Evolutionary conservation across 352 stramenopile genomes (phyloP), one percentile per base, ranked within the genome.

Genomic region (Phytophthora aleatoria): DNA sequence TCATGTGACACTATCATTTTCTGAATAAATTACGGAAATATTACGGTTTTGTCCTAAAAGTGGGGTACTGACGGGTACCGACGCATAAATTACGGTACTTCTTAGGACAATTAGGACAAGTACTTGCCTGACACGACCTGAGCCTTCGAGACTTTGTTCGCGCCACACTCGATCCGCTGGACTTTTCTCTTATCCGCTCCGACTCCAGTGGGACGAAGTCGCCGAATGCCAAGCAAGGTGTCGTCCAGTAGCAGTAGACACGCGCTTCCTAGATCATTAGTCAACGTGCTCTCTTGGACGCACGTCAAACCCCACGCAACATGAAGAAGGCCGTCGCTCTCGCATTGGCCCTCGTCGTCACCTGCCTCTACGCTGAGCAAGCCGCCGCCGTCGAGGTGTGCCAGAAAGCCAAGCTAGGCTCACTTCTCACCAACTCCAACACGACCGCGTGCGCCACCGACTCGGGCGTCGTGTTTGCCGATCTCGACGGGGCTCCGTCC

Each of bases 351-450:
- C 13, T 66, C 45, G 16, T 35, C 26, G 20, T 44, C 2, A 67
- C 33, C 36, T 64, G 10, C 39, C 15, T 45, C 39, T 45, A 16
- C 39, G 12, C 20, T 10, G 16, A 33, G 2, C 33, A 39, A 26
- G 38, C 31, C 26, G 35, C 13, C 36, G 69, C 64, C 13, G 50
- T 71, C 11, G 24, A 39, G 5, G 42, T 77, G 24, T 74, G 69
- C 43, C 45, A 68, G 36, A 35, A 66, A 30, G 61, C 69, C 5
- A 39, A 71, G 52, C 43, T 77, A 30, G 64, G 69, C 47, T 71
- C 69, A 5, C 36, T 77, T 24, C 50, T 63, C 43, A 71, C 64
- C 5, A 77, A 77, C 52, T 44, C 59, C 27, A 77, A 77, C 64
- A 65, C 61, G 36, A 77, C 69, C 1, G 39, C 42, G 30, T 77